Evolutionary conservation across 129 eudicot genomes (phyloP), one percentile per base, ranked within the genome.

Genomic region (Calendula officinalis): DNA sequence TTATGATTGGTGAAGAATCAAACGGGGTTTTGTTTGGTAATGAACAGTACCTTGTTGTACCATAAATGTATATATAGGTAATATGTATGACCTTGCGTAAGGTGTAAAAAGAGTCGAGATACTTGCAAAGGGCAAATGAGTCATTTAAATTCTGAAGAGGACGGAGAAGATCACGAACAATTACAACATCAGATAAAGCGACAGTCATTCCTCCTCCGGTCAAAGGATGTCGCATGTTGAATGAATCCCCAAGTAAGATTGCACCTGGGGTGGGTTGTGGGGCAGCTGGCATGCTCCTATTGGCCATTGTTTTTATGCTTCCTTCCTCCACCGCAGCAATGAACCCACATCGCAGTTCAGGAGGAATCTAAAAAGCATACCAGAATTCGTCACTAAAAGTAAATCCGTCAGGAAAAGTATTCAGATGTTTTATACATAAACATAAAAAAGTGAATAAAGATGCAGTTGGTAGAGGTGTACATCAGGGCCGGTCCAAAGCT

Each of bases 141-240:
- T 83, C 91, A 4, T 84, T 65, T 3, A 87, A 8, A 32, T 76
- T 55, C 6, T 47, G 44, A 4, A 83, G 66, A 15, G 83, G 86
- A 41, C 86, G 66, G n/a, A 87, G 82, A 62, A 83, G 88, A 77
- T 81, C 77, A 17, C 88, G 85, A 47, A 87, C 76, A 27, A 84
- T 61, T 13, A 76, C 88, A 44, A 87, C 78, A 33, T 87, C 95
- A 4, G 83, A 81, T 35, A 87, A 67, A 57, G 95, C 88, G 9
- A 87, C 91, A 2, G 90, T 87, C 95, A 87, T 87, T 74, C 95
- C 95, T 76, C 95, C 95, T 14, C 95, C 95, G 1, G 95, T 83
- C 39, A 83, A 66, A 30, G 95, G 90, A 57, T 87, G 95, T 5
- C 95, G 62, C 90, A 84, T 83, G 72, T 84, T 87, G 73, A 87